Base-by-base conservation (phyloP, 805 yeast species). In the Teunomyces panamensis region DNA sequence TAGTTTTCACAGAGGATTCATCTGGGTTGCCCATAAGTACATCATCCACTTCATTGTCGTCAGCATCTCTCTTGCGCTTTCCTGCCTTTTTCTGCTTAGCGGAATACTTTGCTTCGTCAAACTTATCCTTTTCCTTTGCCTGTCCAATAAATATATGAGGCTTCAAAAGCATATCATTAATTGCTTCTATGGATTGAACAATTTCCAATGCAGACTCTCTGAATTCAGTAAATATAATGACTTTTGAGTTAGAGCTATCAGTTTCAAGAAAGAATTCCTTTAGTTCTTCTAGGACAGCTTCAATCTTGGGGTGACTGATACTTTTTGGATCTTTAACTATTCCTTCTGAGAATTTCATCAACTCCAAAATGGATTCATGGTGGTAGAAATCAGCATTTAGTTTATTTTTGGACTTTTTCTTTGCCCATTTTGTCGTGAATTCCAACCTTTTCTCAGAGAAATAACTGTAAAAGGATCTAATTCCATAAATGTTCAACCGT, bases 111-210 rank as follows among this genome's bases (percentile, higher is more conserved):
- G 66, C 78, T 50, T 84, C 84, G 59, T 84, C 87, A 60, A 84
- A 84, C 30, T 76, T 81, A 42, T 83, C 89, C 57, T 81, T 83
- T 46, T 83, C 91, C 51, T 78, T 80, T 0, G 96, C 78, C 62
- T 94, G 99, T 0, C 99, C 99, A 52, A 94, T 89, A 61, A 94
- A 94, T 20, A 92, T 81, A 62, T 89, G 96, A 0, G 98, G 88
- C 43, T 78, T 77, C 17, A 80, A 66, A 9, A 14, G 17, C 16
- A 46, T 34, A 7, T 36, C 42, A 5, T 47, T 49, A 13, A 51
- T 41, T 3, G 47, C 65, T 53, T 85, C 92, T 42, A 83, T 67
- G 45, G 76, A 77, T 53, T 81, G 83, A 1, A 88, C 89, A 39
- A 94, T 85, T 52, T 91, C 97, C 35, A 88, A 68, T 0, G 98